Evolutionary conservation across 108 stramenopile species (phyloP).

Genomic region (Cyclostephanos tholiformis): DNA sequence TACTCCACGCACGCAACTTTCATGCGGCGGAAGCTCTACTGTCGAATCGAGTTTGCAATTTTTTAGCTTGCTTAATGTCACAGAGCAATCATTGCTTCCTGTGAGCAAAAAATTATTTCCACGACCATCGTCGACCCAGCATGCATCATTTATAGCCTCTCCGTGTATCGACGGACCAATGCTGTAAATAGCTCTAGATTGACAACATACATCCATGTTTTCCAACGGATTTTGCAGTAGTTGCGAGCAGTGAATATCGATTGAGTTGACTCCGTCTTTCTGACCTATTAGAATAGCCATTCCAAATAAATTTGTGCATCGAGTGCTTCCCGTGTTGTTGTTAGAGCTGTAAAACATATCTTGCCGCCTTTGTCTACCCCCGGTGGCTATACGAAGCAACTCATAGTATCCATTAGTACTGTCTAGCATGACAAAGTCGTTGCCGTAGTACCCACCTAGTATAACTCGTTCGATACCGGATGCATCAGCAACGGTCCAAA

Average conservation of each 20-base stretch:
- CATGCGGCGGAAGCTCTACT: conserved; percentile 62
- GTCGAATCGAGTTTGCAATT: conserved; percentile 41
- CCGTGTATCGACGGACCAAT: conserved; percentile 56
- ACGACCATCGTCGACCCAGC: conserved; percentile 41
- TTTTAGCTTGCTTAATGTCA: conserved; percentile 52
- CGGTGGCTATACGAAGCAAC: conserved; percentile 61
- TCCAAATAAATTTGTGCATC: conserved; percentile 5
- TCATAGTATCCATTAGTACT: conserved; percentile 56
- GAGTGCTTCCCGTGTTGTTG: background rate
- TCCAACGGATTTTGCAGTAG: conserved; percentile 2
- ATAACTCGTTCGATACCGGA: conserved; percentile 23
- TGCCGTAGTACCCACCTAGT: conserved; percentile 72
- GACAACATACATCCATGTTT: background rate
- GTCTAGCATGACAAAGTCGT: conserved; percentile 64
- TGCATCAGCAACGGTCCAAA: conserved; percentile 48
- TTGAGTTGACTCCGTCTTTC: conserved; percentile 47
- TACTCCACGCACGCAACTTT: conserved; percentile 76
- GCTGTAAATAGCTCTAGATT: conserved; percentile 6
- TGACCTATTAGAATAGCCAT: conserved; percentile 47
- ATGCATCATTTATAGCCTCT: conserved; percentile 67
- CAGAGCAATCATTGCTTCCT: conserved; percentile 74
- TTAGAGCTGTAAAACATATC: conserved; percentile 21
- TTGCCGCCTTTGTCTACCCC: conserved; percentile 66
- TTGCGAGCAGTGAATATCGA: conserved; percentile 34
- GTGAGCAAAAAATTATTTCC: conserved; percentile 44